Conservation (phyloP, 192 early-diverging fungal genomes). For the Coemansia javaensis region DNA sequence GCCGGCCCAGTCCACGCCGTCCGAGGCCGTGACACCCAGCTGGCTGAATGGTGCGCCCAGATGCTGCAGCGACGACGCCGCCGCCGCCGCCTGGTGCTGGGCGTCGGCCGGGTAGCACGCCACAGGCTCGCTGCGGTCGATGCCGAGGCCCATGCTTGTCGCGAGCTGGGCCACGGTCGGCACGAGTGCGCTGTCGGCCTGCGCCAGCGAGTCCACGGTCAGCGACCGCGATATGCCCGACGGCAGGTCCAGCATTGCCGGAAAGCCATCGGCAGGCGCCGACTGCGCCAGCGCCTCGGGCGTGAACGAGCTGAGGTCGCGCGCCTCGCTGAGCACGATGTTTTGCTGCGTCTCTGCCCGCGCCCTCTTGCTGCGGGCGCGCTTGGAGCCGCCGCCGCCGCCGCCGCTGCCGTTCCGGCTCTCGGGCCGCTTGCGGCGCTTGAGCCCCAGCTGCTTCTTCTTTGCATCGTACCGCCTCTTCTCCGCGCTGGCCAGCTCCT, state of each 20-base stretch:
- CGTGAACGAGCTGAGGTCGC: conserved; percentile 25
- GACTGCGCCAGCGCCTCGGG: conserved; percentile 28
- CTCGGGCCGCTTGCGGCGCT: conserved; percentile 6
- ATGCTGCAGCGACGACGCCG: conserved; percentile 13
- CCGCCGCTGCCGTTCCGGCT: conserved; percentile 19
- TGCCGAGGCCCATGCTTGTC: neutral
- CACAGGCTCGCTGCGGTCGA: conserved; percentile 1
- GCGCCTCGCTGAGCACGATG: conserved; percentile 12
- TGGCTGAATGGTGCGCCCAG: conserved; percentile 15
- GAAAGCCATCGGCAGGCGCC: neutral
- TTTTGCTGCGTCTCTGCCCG: neutral
- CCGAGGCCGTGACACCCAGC: conserved; percentile 6
- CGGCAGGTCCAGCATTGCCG: neutral
- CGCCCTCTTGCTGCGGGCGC: neutral
- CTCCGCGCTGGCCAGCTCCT: conserved; percentile 12
- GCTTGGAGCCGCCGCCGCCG: neutral
- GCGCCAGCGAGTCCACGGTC: no score
- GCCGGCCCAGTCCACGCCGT: neutral
- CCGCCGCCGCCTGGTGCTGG: conserved; percentile 13
- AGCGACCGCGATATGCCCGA: neutral
- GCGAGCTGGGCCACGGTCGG: conserved; percentile 1
- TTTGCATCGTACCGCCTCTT: conserved; percentile 36
- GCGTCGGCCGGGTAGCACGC: conserved; percentile 7
- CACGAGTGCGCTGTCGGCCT: no score
- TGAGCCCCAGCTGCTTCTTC: conserved; percentile 33